A percentile compares a stretch with the other conserved stretches of the same genome.
phyloP scores from a whole-genome alignment of 495 filamentous ascomycete species.

The Penicillium antarcticum region DNA sequence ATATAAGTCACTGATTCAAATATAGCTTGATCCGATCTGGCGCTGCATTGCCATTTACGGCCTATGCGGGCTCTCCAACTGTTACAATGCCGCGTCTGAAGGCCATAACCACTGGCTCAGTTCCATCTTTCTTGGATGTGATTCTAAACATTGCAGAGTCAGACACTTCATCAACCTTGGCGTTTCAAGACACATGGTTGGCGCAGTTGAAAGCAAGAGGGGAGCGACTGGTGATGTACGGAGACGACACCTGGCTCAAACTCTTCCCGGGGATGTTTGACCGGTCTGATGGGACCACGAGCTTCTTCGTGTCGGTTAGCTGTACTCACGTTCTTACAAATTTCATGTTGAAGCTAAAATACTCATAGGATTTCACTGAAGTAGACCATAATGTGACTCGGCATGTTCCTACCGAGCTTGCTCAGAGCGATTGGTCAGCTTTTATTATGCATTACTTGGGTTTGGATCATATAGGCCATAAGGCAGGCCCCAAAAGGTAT shows the following conservation, averaged over 20 bases:
- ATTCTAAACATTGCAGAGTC: constrained; percentile 96
- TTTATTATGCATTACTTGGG: constrained; percentile 95
- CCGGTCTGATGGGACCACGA: constrained; percentile 86
- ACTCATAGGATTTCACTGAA: constrained; percentile 87
- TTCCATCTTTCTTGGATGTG: constrained; percentile 94
- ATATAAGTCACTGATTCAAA: constrained; percentile 5
- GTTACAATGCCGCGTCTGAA: constrained; percentile 99
- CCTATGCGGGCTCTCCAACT: constrained; percentile 92
- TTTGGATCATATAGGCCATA: constrained; percentile 96
- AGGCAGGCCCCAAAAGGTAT: constrained; percentile 83
- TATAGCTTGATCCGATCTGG: constrained; percentile 78
- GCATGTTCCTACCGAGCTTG: constrained; percentile 75
- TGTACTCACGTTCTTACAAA: constrained; percentile 8
- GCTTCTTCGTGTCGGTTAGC: constrained; percentile 96
- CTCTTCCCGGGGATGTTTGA: constrained; percentile 87
- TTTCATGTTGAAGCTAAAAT: constrained; percentile 24
- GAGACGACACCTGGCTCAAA: constrained; percentile 98
- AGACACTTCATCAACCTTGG: constrained; percentile 81
- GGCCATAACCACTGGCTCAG: constrained; percentile 93
- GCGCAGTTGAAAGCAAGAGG: constrained; percentile 79
- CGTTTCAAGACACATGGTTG: constrained; percentile 90
- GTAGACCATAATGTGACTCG: constrained; percentile 97
- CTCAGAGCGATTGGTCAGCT: constrained; percentile 80
- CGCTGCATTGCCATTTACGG: constrained; percentile 86
- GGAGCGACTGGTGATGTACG: constrained; percentile 87